Evolutionary conservation across 2,329 filamentous ascomycete species (phyloP), one percentile per base, ranked within the genome.

Genomic region (Macrophomina phaseolina): DNA sequence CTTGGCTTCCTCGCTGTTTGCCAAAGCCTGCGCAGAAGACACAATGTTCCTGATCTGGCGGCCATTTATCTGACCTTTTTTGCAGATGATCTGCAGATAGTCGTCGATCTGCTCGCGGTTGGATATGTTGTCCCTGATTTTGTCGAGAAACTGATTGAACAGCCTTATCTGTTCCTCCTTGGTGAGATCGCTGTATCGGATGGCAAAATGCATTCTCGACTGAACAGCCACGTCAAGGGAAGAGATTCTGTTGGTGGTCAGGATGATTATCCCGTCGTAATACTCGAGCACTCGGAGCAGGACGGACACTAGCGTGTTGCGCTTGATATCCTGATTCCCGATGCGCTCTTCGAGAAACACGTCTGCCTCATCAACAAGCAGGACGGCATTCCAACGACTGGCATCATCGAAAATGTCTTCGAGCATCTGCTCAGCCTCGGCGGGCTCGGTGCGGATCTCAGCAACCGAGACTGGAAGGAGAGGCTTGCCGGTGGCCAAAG

Each of bases 291-390:
- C 71, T 14, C 81, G 73, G 2, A 83, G 72, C 65, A 74, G 73
- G 40, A 75, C 73, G 1, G 70, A 71, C 0, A 75, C 72, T 1
- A 75, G 67, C 64, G 72, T 73, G 64, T 73, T 74, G 5, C 73
- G 52, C 65, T 74, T 71, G 6, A 75, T 65, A 40, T 75, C 72
- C 55, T 73, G 72, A 2, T 32, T 14, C 9, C 71, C 64, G 5
- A 69, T 71, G 2, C 72, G 69, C 40, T 71, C 66, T 67, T 74
- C 72, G 8, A 75, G 60, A 65, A 76, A 77, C 5, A 77, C 73
- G 46, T 83, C 81, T 9, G 81, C 83, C 68, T 86, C 83, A 70
- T 85, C 84, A 1, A 86, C 75, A 0, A 86, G 76, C 0, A 86
- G 76, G 4, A 87, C 79, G 11, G 82, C 81, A 42, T 82, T 81